Percentiles rank a stretch among this genome's conserved stretches.
Evolutionary conservation across 2,329 filamentous ascomycete genomes (phyloP).

Genomic region (Trichoderma atrobrunneum): DNA sequence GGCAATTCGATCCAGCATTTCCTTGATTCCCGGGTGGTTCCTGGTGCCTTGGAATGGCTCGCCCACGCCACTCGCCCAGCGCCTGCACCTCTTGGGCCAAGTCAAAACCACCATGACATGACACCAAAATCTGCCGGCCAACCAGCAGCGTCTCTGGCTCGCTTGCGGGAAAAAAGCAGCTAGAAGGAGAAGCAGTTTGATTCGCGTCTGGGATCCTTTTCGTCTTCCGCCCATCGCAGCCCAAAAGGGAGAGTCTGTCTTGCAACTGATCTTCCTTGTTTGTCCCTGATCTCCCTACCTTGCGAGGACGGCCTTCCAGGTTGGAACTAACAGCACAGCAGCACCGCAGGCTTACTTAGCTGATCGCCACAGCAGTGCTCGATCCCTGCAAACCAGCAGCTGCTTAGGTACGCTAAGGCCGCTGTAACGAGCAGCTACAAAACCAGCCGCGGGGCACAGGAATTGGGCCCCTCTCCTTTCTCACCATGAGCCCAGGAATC

Average conservation of each 20-base stretch:
- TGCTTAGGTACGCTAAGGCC: constrained; percentile 9
- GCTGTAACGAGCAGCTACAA: constrained; percentile 15
- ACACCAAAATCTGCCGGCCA: constrained; percentile 10
- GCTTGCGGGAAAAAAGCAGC: constrained; percentile 10
- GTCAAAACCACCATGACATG: constrained; percentile 4
- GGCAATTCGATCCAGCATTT: background rate
- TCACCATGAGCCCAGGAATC: constrained; percentile 56
- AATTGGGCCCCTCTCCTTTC: constrained; percentile 26
- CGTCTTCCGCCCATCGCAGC: background rate
- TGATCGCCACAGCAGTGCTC: background rate
- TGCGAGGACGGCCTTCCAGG: background rate
- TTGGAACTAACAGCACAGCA: background rate
- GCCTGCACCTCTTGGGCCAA: constrained; percentile 12
- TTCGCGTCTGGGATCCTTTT: background rate
- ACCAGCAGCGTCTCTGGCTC: constrained; percentile 9
- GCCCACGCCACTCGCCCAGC: background rate
- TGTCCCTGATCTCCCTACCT: background rate
- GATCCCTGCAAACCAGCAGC: background rate
- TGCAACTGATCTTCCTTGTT: background rate
- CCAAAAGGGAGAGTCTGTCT: background rate
- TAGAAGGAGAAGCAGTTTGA: background rate
- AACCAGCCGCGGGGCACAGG: constrained; percentile 22
- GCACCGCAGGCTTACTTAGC: background rate
- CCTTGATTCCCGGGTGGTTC: constrained; percentile 7
- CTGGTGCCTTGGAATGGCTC: constrained; percentile 12